phyloP scores from a whole-genome alignment of 176 grass and related monocot species.

The Pontederia crassipes region DNA sequence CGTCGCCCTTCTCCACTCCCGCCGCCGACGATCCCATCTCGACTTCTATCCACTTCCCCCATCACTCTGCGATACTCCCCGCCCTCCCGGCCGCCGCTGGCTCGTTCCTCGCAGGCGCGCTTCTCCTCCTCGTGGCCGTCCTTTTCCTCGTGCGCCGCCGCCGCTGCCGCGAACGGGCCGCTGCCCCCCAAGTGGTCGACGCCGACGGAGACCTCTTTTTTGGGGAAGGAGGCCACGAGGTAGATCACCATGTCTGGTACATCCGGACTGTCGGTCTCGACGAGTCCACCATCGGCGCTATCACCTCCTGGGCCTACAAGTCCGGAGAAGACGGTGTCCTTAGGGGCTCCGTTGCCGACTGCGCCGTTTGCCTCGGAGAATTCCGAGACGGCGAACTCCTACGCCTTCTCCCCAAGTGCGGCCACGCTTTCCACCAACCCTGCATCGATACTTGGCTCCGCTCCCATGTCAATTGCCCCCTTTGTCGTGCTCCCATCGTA shows the following conservation, averaged over 20 bases:
- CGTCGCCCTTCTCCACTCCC: not conserved
- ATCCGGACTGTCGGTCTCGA: constrained; percentile 15
- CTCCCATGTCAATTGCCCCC: constrained; percentile 68
- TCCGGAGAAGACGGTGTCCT: constrained; percentile 13
- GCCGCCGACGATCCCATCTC: not conserved
- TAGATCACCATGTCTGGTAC: constrained; percentile 17
- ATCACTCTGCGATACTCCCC: not conserved
- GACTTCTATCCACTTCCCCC: not conserved
- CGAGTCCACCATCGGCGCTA: constrained; percentile 13
- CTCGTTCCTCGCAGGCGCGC: not conserved
- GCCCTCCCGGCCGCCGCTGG: not conserved
- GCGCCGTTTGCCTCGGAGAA: constrained; percentile 69
- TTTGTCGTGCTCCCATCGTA: constrained; percentile 59
- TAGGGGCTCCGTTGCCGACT: constrained; percentile 7
- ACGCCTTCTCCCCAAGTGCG: constrained; percentile 64
- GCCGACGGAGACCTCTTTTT: not conserved
- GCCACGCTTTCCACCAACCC: constrained; percentile 58
- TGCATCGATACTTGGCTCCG: constrained; percentile 88
- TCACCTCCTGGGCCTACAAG: constrained; percentile 9
- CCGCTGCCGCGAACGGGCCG: not conserved
- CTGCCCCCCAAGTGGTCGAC: not conserved
- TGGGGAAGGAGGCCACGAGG: not conserved
- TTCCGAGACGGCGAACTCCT: constrained; percentile 75
- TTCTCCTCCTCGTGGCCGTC: not conserved
- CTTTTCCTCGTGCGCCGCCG: not conserved